Base-by-base conservation (phyloP, 495 filamentous ascomycete species). In the Penicillium lividum region DNA sequence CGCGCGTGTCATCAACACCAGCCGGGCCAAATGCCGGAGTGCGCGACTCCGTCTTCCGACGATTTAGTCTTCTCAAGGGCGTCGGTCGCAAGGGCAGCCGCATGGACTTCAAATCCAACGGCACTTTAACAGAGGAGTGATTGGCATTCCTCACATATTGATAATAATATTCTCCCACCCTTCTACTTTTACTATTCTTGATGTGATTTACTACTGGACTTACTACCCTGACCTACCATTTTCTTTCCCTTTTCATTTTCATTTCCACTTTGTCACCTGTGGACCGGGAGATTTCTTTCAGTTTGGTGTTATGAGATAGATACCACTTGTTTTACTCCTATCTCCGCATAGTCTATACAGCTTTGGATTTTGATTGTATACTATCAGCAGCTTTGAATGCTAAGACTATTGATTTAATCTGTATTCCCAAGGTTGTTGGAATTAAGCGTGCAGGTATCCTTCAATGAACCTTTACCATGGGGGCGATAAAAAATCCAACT, bases 31-130 rank as follows among this genome's bases (percentile, higher is more conserved):
- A 57, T 18, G 57, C 62, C n/a, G 69, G 68, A 36, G 68, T 71
- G 51, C 70, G 75, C 42, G 78, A 80, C 56, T 80, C 78, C 50
- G 72, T 82, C 22, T 71, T 75, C 67, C 80, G 74, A 54, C 67
- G 77, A 58, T 76, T 79, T 62, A 80, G 77, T 59, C 60, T 78
- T 22, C 67, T 79, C 54, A 78, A 75, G 58, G 76, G 75, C 11
- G 72, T 80, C 51, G 71, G 75, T 22, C 72, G 73, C 45, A 80
- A 80, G 66, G 63, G 48, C 54, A 80, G 77, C 59, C 77, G 75
- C 29, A 66, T 73, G 57, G 76, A 80, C 63, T 77, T 80, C 45
- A 67, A 75, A 46, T 50, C 66, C 13, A 60, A 65, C 43, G 73
- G 65, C 30, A 49, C 64, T 29, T 67, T 79, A 22, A 69, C 56